Evolutionary conservation across 306 rosid species (phyloP), one percentile per base, ranked within the genome.

Genomic region (Casuarina glauca): DNA sequence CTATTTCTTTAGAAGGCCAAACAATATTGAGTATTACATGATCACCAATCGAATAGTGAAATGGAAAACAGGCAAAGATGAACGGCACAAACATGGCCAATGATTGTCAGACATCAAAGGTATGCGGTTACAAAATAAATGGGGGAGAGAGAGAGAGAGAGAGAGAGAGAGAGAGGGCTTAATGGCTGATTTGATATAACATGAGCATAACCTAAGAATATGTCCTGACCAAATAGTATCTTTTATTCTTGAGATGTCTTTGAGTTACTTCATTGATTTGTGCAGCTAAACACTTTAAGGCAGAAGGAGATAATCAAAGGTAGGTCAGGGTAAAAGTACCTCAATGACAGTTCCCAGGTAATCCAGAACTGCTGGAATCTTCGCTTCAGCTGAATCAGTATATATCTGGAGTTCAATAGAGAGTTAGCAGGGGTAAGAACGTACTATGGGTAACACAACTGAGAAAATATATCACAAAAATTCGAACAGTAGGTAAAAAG

Each of bases 321-420:
- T 17, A 39, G 15, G 71, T 32, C 35, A 69, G 63, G 20, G 70
- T 53, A 48, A 49, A 67, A 72, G 52, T 90, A 94, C 98, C 98
- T 92, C 98, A 62, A 92, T 84, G 54, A 91, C 92, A 78, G 98
- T 95, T 80, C 87, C 97, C 76, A 95, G 77, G 87, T 95, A 95
- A 79, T 92, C 97, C 83, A 92, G 82, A 85, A 92, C 97, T 51
- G 97, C 89, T 4, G 96, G 98, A 82, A 92, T 92, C 88, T 95
- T 95, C 76, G 96, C 98, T 88, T 86, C 97, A 17, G 98, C 98
- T 78, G 98, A 92, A 69, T 91, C 97, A 4, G 88, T 92, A 83
- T 89, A 95, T 76, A 95, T 87, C 98, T 94, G 89, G 68, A 85
- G 77, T 68, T 76, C 45, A 83, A 75, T 54, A 75, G 80, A 55